phyloP scores from a whole-genome alignment of 2,329 filamentous ascomycete species.

The Colletotrichum cuscutae region DNA sequence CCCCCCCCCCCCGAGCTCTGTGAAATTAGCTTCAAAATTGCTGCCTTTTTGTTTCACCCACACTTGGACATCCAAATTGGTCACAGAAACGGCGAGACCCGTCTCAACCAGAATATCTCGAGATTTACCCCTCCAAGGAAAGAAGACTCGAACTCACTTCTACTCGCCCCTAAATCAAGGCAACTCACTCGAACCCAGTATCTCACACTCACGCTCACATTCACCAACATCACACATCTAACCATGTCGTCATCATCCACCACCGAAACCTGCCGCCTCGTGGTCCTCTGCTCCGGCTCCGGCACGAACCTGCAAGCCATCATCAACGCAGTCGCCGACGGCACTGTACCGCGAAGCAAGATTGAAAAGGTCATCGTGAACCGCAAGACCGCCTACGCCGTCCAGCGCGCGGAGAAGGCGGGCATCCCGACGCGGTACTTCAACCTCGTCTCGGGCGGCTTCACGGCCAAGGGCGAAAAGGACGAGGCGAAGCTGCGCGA shows the following conservation, averaged over 20 bases:
- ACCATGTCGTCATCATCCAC: neutral
- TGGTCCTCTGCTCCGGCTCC: constrained; percentile 77
- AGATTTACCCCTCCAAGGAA: neutral
- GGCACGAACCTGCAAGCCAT: constrained; percentile 85
- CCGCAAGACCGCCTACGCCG: constrained; percentile 57
- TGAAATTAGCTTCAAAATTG: neutral
- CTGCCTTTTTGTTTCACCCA: neutral
- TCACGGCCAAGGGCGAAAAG: constrained; percentile 65
- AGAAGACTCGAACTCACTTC: neutral
- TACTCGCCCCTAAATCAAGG: neutral
- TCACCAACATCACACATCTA: neutral
- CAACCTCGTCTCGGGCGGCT: constrained; percentile 81
- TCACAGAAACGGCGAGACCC: neutral
- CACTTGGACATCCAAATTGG: neutral
- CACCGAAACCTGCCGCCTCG: constrained; percentile 57
- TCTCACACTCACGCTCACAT: neutral
- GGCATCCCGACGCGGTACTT: constrained; percentile 82
- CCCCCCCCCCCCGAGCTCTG: too few species aligned
- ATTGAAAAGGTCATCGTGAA: constrained; percentile 62
- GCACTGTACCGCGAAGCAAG: constrained; percentile 50
- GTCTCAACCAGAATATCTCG: neutral
- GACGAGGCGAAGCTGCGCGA: constrained; percentile 63
- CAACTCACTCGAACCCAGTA: too few species aligned
- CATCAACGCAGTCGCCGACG: constrained; percentile 56
- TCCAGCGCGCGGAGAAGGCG: constrained; percentile 55